These are phyloP conservation scores for Tothia fuscella DNA, from an alignment of 2,329 filamentous ascomycete genomes.

Conservation along the genomic window DNA sequence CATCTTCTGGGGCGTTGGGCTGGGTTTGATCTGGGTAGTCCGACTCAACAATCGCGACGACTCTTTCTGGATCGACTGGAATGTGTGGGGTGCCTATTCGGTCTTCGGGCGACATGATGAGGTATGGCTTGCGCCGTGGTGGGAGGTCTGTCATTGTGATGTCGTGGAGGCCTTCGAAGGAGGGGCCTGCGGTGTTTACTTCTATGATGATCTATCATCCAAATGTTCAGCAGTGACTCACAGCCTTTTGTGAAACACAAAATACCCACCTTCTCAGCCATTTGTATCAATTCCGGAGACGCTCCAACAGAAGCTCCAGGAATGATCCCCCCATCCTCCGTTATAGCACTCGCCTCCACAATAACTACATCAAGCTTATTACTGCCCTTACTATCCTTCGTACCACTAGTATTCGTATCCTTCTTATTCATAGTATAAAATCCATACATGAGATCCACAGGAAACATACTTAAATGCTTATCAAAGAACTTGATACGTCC, in stretches of 20 bases:
- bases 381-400: slow-evolving; percentile 41
- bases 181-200: slow-evolving; percentile 77
- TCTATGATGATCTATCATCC: slow-evolving; percentile 74
- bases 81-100: slow-evolving; percentile 74
- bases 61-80: slow-evolving; percentile 71
- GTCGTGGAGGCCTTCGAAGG: slow-evolving; percentile 79
- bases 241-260: background rate
- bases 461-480: slow-evolving; percentile 90
- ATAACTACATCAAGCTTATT: slow-evolving; percentile 73
- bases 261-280: slow-evolving; percentile 64
- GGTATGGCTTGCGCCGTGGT: slow-evolving; percentile 69
- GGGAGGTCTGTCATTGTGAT: slow-evolving; percentile 83
- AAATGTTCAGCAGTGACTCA: background rate
- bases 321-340: slow-evolving; percentile 78
- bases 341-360: slow-evolving; percentile 77
- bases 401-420: slow-evolving; percentile 56
- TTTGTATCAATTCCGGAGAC: slow-evolving; percentile 74
- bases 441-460: slow-evolving; percentile 67
- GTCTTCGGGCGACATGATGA: slow-evolving; percentile 77
- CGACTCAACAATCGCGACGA: slow-evolving; percentile 73
- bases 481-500: slow-evolving; percentile 87
- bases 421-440: slow-evolving; percentile 17
- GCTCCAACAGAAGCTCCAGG: slow-evolving; percentile 78
- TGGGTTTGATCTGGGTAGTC: slow-evolving; percentile 69
- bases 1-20: slow-evolving; percentile 68